Evolutionary conservation across 2,329 filamentous ascomycete species (phyloP).

Genomic region (Mycosphaerella sp.): DNA sequence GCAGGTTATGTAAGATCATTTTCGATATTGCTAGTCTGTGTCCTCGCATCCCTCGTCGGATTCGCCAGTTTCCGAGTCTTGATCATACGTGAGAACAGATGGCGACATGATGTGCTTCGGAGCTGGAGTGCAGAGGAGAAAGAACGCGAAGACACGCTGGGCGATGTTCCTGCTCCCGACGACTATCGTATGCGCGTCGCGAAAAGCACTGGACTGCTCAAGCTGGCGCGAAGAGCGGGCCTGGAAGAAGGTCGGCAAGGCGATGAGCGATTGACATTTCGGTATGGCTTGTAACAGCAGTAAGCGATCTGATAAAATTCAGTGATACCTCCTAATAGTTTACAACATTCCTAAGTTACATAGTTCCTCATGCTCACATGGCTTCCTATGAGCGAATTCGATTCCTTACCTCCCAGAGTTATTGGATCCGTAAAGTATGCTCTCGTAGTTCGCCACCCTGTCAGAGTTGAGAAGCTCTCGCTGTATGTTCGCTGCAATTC

Average conservation of each 20-base stretch:
- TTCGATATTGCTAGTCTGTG: slow-evolving; percentile 38
- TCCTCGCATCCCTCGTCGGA: slow-evolving; percentile 36
- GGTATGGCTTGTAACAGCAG: slow-evolving; percentile 35
- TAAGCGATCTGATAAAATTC: too few relatives aligned
- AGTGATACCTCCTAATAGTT: too few relatives aligned
- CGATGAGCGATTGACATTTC: slow-evolving; percentile 44
- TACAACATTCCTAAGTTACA: too few relatives aligned
- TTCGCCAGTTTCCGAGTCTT: slow-evolving; percentile 37
- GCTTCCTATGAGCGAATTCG: too few relatives aligned
- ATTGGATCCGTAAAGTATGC: too few relatives aligned
- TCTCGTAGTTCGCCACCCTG: too few relatives aligned
- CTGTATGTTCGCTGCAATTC: too few relatives aligned
- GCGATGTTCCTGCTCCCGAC: slow-evolving; percentile 28
- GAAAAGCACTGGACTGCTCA: slow-evolving; percentile 15
- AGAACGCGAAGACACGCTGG: slow-evolving; percentile 33
- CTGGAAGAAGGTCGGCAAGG: slow-evolving; percentile 36
- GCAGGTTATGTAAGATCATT: slow-evolving; percentile 40
- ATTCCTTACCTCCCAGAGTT: too few relatives aligned
- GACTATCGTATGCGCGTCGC: slow-evolving; percentile 16
- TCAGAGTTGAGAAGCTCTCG: too few relatives aligned
- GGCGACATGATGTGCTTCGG: slow-evolving; percentile 27
- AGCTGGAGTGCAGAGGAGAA: slow-evolving; percentile 36
- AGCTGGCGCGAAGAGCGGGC: slow-evolving; percentile 30
- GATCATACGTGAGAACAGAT: slow-evolving; percentile 36
- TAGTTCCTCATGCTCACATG: too few relatives aligned